Conservation (phyloP, 2,329 filamentous ascomycete species). For the Phoma sp. region DNA sequence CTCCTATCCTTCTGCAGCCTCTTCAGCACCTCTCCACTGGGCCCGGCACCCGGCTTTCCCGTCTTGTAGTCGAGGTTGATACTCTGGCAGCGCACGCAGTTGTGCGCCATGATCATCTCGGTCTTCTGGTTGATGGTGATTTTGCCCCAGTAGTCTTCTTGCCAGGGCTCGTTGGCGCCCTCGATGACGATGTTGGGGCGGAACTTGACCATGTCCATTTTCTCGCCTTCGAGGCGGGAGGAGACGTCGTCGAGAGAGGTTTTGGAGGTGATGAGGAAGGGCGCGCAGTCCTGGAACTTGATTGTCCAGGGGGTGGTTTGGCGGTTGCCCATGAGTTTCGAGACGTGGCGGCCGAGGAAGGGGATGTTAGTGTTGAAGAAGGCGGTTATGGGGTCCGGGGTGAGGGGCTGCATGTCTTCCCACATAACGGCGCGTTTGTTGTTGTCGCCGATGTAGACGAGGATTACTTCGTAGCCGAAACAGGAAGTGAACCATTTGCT, state of each 20-base stretch:
- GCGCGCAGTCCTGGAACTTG: conserved; percentile 76
- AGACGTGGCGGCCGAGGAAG: conserved; percentile 14
- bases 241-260: conserved; percentile 73
- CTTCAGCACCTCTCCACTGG: conserved; percentile 52
- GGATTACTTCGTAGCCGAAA: conserved; percentile 52
- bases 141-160: conserved; percentile 56
- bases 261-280: conserved; percentile 74
- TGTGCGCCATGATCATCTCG: conserved; percentile 50
- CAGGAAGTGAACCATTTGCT: conserved; percentile 53
- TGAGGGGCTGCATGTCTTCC: conserved; percentile 31
- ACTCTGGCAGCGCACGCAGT: conserved; percentile 54
- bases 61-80: conserved; percentile 57
- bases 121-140: conserved; percentile 41
- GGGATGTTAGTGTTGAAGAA: conserved; percentile 24
- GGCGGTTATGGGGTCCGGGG: conserved; percentile 21
- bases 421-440: conserved; percentile 52
- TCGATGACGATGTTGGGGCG: conserved; percentile 54
- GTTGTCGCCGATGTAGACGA: conserved; percentile 51
- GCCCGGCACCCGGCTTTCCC: conserved; percentile 47
- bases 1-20: conserved; percentile 53
- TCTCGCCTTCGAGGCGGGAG: conserved; percentile 42
- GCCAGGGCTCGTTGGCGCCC: conserved; percentile 49
- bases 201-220: conserved; percentile 56
- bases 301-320: conserved; percentile 50
- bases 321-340: conserved; percentile 41